Conservation (phyloP, 2,329 filamentous ascomycete species). For the Aureobasidium uvarum region DNA sequence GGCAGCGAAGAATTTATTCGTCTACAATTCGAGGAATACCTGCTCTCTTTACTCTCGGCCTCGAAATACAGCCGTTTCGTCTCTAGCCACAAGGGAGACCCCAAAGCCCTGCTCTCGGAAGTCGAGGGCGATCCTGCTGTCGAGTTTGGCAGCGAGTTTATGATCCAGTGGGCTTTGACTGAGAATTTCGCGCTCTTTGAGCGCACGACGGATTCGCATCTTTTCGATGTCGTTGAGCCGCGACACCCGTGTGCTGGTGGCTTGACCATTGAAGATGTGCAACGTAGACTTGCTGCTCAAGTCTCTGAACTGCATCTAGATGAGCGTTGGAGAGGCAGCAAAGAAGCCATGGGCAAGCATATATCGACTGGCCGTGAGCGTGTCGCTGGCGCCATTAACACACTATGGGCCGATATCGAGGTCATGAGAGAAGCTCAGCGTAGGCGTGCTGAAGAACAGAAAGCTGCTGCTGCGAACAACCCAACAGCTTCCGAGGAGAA, state of each 20-base stretch:
- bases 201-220: constrained; percentile 67
- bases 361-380: constrained; percentile 85
- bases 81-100: constrained; percentile 49
- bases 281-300: constrained; percentile 83
- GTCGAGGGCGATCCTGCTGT: constrained; percentile 75
- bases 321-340: constrained; percentile 78
- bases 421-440: constrained; percentile 70
- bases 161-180: constrained; percentile 82
- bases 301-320: constrained; percentile 92
- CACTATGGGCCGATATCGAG: constrained; percentile 88
- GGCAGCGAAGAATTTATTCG: constrained; percentile 97
- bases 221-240: constrained; percentile 93
- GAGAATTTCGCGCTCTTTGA: constrained; percentile 93
- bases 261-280: constrained; percentile 89
- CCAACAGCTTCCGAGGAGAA: constrained; percentile 28
- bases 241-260: constrained; percentile 91
- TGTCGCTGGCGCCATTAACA: constrained; percentile 82
- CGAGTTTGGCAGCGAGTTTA: constrained; percentile 82
- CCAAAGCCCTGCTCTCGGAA: constrained; percentile 60
- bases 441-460: constrained; percentile 59
- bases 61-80: constrained; percentile 74
- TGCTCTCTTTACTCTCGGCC: constrained; percentile 80
- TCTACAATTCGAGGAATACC: constrained; percentile 94
- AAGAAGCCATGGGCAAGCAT: constrained; percentile 83
- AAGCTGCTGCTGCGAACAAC: constrained; percentile 37